Evolutionary conservation across 805 yeast species (phyloP).

Genomic region (Wickerhamomyces rabaulensis): DNA sequence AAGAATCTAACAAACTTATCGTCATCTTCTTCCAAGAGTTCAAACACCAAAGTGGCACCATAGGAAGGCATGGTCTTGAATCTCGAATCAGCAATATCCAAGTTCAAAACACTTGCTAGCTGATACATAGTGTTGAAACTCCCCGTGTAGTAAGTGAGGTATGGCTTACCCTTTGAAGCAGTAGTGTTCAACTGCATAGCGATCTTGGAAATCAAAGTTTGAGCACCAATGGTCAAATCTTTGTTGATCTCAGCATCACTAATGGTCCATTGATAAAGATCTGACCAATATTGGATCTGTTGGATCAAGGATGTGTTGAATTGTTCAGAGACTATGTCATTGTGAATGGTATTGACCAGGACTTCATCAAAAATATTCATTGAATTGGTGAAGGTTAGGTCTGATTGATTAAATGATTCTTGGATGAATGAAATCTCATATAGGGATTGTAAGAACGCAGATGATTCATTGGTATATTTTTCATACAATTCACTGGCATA

Average conservation of each 20-base stretch:
- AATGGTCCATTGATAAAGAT: constrained; percentile 34
- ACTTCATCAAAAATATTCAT: constrained; percentile 37
- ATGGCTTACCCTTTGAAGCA: constrained; percentile 29
- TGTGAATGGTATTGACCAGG: constrained; percentile 36
- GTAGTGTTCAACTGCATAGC: constrained; percentile 32
- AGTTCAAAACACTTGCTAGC: constrained; percentile 30
- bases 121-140: constrained; percentile 41
- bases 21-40: constrained; percentile 27
- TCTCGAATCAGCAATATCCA: constrained; percentile 27
- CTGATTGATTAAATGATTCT: constrained; percentile 18
- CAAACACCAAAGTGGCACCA: constrained; percentile 42
- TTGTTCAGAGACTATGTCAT: constrained; percentile 29
- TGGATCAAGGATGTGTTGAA: constrained; percentile 28
- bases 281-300: constrained; percentile 32
- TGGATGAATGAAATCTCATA: constrained; percentile 22
- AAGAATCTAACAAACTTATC: constrained; percentile 37
- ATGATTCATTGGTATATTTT: constrained; percentile 27
- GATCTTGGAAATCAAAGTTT: constrained; percentile 33
- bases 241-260: constrained; percentile 21
- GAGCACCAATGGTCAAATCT: constrained; percentile 37
- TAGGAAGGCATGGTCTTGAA: constrained; percentile 45
- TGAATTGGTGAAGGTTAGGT: constrained; percentile 34
- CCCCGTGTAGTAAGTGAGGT: constrained; percentile 38
- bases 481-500: constrained; percentile 26
- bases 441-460: constrained; percentile 33